These are phyloP conservation scores for Acorus calamus DNA, from an alignment of 106 monocot genomes.

Conservation along the genomic window DNA sequence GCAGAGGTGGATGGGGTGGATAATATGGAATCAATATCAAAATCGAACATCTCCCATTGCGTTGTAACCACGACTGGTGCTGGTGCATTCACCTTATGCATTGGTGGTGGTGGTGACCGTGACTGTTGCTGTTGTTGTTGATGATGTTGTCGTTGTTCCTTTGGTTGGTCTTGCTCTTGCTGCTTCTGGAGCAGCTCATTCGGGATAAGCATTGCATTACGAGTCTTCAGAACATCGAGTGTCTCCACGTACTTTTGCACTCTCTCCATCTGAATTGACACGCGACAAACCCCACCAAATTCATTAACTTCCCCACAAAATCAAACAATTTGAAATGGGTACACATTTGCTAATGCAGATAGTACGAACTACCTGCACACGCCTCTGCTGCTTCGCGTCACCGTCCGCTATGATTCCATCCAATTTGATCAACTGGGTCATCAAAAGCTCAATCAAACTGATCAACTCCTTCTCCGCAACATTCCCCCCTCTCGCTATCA, in stretches of 20 bases:
- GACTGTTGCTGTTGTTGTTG: not conserved
- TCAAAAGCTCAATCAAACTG: conserved; percentile 55
- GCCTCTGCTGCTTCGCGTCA: conserved; percentile 48
- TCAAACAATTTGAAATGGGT: no score
- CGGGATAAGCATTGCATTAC: conserved; percentile 23
- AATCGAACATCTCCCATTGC: conserved; percentile 34
- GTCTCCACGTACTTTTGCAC: conserved; percentile 58
- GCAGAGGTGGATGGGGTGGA: conserved; percentile 4
- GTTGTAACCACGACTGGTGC: conserved; percentile 8
- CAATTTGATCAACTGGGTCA: conserved; percentile 66
- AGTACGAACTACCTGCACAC: conserved; percentile 44
- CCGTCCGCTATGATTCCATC: conserved; percentile 58
- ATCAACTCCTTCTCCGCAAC: conserved; percentile 55
- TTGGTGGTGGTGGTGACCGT: not conserved
- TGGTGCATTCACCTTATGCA: not conserved
- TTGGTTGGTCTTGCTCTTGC: conserved; percentile 2
- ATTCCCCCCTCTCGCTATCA: conserved; percentile 46
- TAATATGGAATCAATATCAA: conserved; percentile 14
- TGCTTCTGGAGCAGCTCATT: not conserved
- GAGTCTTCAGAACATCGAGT: conserved; percentile 40
- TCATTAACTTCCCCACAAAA: no score
- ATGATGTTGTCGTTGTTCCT: conserved; percentile 4
- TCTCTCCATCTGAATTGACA: conserved; percentile 29
- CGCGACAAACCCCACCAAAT: no score
- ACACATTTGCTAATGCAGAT: not conserved